Evolutionary conservation across 73 alveolate genomes (phyloP).

Genomic region (Paramecium tetraurelia): DNA sequence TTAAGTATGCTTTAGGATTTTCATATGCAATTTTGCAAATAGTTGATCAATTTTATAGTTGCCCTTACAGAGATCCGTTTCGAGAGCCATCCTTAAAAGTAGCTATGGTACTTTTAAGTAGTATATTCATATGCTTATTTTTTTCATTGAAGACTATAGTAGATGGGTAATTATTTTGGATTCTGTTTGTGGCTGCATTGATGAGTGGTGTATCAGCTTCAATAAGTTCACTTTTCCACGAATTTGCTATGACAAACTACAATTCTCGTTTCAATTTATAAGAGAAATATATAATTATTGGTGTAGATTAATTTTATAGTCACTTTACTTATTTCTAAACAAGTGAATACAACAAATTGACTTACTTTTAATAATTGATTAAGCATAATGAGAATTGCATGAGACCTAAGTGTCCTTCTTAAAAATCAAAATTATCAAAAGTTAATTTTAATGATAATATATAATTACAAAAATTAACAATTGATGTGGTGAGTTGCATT

Average conservation of each 20-base stretch:
- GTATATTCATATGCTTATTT: background rate
- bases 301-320: slow-evolving; percentile 16
- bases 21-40: background rate
- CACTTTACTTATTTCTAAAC: background rate
- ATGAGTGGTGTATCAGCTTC: background rate
- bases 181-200: background rate
- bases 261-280: background rate
- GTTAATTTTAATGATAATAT: background rate
- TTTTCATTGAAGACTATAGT: background rate
- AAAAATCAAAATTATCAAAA: background rate
- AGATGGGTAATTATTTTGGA: background rate
- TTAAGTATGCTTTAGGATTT: background rate
- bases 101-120: background rate
- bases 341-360: background rate
- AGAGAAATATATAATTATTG: slow-evolving; percentile 22
- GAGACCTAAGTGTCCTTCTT: background rate
- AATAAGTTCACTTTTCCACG: background rate
- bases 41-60: background rate
- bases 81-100: slow-evolving; percentile 15
- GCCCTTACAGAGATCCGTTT: slow-evolving; percentile 30
- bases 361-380: background rate
- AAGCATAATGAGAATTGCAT: slow-evolving; percentile 6
- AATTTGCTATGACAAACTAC: slow-evolving; percentile 39
- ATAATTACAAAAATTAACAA: background rate
- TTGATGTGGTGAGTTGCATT: background rate